A percentile compares a stretch with the other conserved stretches of the same genome.
Conservation (phyloP, 1,284 basidiomycete genomes). For the Hypsizygus ulmarius region DNA sequence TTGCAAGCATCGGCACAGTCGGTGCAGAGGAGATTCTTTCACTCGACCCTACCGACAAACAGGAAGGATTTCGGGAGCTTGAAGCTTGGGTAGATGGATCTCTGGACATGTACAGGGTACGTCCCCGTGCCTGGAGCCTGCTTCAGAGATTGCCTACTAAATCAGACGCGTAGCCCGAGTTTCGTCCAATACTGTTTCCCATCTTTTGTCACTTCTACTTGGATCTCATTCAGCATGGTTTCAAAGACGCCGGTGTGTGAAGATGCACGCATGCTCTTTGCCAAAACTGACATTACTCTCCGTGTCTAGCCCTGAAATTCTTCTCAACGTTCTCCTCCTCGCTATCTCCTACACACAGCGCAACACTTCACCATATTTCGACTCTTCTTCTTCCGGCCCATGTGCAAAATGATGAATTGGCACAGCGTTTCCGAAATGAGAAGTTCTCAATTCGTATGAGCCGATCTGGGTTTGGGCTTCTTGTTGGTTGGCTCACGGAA, state of each 20-base stretch:
- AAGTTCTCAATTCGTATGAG: constrained; percentile 92
- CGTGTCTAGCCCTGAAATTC: constrained; percentile 66
- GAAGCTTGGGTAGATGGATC: constrained; percentile 94
- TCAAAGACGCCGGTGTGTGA: constrained; percentile 80
- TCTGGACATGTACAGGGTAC: constrained; percentile 79
- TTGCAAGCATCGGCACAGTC: constrained; percentile 70
- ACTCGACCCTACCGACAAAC: constrained; percentile 86
- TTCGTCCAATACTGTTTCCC: constrained; percentile 90
- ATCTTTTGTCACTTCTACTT: constrained; percentile 98
- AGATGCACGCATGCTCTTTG: constrained; percentile 3
- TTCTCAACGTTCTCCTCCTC: constrained; percentile 71
- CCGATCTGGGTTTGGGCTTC: constrained; percentile 86
- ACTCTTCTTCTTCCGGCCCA: constrained; percentile 84
- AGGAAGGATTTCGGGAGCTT: constrained; percentile 83
- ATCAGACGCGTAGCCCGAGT: constrained; percentile 69
- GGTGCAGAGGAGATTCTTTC: constrained; percentile 82
- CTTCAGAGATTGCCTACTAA: constrained; percentile 8
- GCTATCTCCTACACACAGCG: constrained; percentile 68
- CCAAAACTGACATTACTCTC: constrained; percentile 10
- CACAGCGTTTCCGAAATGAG: constrained; percentile 85
- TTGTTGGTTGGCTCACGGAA: constrained; percentile 95
- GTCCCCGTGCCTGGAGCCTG: constrained; percentile 23
- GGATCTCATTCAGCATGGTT: constrained; percentile 89
- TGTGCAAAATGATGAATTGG: constrained; percentile 80
- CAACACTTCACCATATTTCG: constrained; percentile 78